phyloP scores from a whole-genome alignment of 768 basidiomycete genomes.

The Suillus brevipes region DNA sequence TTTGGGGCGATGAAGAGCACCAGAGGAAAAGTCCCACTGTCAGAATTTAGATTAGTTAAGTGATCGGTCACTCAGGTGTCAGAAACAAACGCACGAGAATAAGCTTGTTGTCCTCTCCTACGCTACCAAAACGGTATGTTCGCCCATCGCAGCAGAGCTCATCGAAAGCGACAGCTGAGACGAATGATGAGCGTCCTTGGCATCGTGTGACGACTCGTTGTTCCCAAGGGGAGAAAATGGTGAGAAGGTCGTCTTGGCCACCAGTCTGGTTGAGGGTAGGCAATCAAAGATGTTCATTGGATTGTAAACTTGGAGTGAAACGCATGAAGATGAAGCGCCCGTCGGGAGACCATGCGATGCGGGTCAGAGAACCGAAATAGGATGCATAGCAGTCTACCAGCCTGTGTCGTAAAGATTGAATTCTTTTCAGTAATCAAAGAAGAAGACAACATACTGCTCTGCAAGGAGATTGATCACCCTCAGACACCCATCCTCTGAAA shows the following conservation, averaged over 20 bases:
- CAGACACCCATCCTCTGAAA: slow-evolving; percentile 90
- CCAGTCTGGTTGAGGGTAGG: slow-evolving; percentile 60
- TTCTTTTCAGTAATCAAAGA: slow-evolving; percentile 8
- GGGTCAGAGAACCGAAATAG: slow-evolving; percentile 91
- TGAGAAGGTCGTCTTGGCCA: slow-evolving; percentile 95
- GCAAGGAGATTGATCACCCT: slow-evolving; percentile 86
- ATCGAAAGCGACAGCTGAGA: slow-evolving; percentile 88
- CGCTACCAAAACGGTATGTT: slow-evolving; percentile 92
- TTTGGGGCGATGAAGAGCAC: slow-evolving; percentile 87
- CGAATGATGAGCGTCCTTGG: slow-evolving; percentile 95
- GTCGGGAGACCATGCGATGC: slow-evolving; percentile 94
- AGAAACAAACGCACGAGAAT: slow-evolving; percentile 61
- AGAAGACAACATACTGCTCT: slow-evolving; percentile 62
- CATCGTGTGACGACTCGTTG: slow-evolving; percentile 93
- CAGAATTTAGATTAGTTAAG: slow-evolving; percentile 5
- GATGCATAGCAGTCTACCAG: slow-evolving; percentile 93
- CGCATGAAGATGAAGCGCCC: slow-evolving; percentile 85
- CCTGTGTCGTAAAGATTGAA: slow-evolving; percentile 38
- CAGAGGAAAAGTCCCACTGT: slow-evolving; percentile 94
- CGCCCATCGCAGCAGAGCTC: slow-evolving; percentile 84
- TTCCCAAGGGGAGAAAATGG: slow-evolving; percentile 94
- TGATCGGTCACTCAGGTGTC: too few species aligned
- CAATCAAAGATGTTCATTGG: slow-evolving; percentile 1
- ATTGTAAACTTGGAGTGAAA: slow-evolving; percentile 8
- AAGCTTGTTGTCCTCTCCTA: slow-evolving; percentile 95